These are phyloP conservation scores for Pyricularia sp. DNA, from an alignment of 2,329 filamentous ascomycete genomes.

Conservation along the genomic window DNA sequence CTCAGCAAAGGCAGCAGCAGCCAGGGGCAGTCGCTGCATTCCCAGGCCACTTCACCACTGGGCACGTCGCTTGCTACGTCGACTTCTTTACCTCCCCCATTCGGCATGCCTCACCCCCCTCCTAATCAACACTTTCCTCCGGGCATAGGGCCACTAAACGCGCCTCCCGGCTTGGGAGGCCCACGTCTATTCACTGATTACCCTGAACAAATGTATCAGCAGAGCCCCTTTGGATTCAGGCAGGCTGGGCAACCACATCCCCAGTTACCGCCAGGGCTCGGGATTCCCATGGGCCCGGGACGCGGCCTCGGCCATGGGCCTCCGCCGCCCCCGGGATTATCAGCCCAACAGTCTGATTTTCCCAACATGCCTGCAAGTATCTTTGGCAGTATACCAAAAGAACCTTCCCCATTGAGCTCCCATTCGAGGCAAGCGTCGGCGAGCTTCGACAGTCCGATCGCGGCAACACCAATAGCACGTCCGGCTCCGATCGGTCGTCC, in stretches of 20 bases:
- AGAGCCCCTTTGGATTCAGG: neutral
- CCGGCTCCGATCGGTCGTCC: slow-evolving; percentile 83
- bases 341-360: slow-evolving; percentile 2
- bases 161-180: neutral
- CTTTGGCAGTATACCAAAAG: slow-evolving; percentile 15
- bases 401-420: slow-evolving; percentile 28
- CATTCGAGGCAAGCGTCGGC: slow-evolving; percentile 67
- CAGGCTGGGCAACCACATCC: neutral
- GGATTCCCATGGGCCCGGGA: slow-evolving; percentile 1
- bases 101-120: neutral
- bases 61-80: slow-evolving; percentile 23
- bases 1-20: slow-evolving; percentile 19
- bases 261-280: neutral
- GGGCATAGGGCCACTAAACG: neutral
- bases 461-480: slow-evolving; percentile 60
- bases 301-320: slow-evolving; percentile 7
- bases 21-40: slow-evolving; percentile 13
- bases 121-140: neutral
- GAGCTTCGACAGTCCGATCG: slow-evolving; percentile 44
- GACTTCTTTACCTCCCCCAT: neutral
- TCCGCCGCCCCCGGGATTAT: slow-evolving; percentile 8
- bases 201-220: neutral
- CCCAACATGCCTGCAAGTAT: slow-evolving; percentile 1
- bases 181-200: neutral
- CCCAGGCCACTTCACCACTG: slow-evolving; percentile 51